Conservation (phyloP, 225 moss, liverwort and hornwort genomes). For the Physcomitrium patens region DNA sequence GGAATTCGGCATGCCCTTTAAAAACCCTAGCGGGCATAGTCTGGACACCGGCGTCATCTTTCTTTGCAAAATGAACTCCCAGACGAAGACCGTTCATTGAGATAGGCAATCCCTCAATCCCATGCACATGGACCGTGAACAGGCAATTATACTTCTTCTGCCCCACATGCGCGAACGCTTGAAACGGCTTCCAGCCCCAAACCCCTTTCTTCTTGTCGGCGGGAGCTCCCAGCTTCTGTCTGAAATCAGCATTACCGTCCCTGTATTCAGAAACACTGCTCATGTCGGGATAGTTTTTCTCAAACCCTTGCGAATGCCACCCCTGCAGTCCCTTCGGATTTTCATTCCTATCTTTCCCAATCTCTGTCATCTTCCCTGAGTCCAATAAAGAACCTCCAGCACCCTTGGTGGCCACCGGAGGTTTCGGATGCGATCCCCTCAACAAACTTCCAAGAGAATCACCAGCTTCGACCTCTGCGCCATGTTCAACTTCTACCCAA, state of each 20-base stretch:
- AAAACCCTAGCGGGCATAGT: conserved; percentile 82
- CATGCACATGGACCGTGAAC: conserved; percentile 88
- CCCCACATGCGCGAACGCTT: conserved; percentile 86
- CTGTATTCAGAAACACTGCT: conserved; percentile 67
- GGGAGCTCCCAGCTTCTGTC: conserved; percentile 67
- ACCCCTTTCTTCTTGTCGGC: conserved; percentile 81
- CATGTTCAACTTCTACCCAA: conserved; percentile 38
- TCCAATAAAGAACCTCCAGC: conserved; percentile 17
- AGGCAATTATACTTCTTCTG: conserved; percentile 83
- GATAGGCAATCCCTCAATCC: conserved; percentile 80
- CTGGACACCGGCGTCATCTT: conserved; percentile 66
- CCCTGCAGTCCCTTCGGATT: conserved; percentile 54
- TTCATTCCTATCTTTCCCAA: conserved; percentile 28
- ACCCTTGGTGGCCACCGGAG: conserved; percentile 40
- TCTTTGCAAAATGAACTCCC: conserved; percentile 79
- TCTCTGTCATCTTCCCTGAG: conserved; percentile 36
- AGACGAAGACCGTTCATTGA: conserved; percentile 93
- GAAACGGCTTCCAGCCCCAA: conserved; percentile 97
- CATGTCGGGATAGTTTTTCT: conserved; percentile 68
- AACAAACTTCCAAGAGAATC: no score
- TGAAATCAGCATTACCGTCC: conserved; percentile 71
- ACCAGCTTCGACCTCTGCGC: background rate
- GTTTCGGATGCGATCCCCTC: background rate
- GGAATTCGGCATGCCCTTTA: conserved; percentile 81
- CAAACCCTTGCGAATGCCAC: conserved; percentile 80